Conservation (phyloP, 1,139 yeast genomes). For the Pichia sp. region DNA sequence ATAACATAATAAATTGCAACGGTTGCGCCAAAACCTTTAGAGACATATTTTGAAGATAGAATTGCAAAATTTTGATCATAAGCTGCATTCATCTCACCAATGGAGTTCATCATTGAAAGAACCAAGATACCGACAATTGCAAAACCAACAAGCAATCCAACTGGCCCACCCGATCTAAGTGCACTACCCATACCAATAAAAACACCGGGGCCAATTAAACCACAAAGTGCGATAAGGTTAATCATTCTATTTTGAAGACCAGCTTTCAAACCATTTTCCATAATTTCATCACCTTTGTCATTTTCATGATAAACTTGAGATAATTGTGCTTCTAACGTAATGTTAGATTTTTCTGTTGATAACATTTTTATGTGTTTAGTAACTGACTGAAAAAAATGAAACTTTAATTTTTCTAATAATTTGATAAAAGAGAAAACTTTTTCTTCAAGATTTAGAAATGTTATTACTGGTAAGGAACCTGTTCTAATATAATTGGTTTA, state of each 20-base stretch:
- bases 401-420: not conserved
- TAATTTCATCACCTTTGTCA: conserved; percentile 25
- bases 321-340: conserved; percentile 12
- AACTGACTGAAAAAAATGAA: not conserved
- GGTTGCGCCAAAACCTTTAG: conserved; percentile 53
- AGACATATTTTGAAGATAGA: conserved; percentile 45
- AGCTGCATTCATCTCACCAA: conserved; percentile 51
- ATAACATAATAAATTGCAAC: conserved; percentile 51
- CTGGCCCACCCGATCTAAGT: conserved; percentile 23
- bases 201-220: conserved; percentile 26
- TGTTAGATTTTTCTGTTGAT: conserved; percentile 2
- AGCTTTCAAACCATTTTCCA: conserved; percentile 28
- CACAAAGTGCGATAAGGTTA: conserved; percentile 21
- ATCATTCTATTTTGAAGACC: conserved; percentile 26
- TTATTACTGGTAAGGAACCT: too few species aligned
- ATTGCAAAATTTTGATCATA: conserved; percentile 53
- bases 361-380: not conserved
- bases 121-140: conserved; percentile 51
- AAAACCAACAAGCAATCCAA: conserved; percentile 36
- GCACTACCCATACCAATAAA: conserved; percentile 25
- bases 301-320: conserved; percentile 23
- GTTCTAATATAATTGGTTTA: too few species aligned
- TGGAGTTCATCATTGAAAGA: conserved; percentile 49
- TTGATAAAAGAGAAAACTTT: too few species aligned
- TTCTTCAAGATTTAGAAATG: too few species aligned